Percentiles rank a stretch among this genome's conserved stretches.
Conservation (phyloP, 2,329 filamentous ascomycete genomes). For the Aspergillus sp. region DNA sequence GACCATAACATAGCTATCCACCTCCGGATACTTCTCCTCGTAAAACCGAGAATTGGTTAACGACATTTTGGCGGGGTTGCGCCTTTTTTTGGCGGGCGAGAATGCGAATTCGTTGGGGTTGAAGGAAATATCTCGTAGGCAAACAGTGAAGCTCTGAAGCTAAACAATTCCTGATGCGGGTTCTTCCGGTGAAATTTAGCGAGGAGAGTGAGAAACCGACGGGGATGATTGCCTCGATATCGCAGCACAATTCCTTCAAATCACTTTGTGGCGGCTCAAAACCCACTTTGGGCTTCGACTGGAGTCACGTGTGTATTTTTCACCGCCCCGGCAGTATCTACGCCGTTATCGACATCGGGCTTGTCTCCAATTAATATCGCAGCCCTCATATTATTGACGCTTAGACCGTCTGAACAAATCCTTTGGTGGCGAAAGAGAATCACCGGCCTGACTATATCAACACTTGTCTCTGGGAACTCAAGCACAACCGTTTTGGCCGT, state of each 20-base stretch:
- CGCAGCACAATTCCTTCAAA: slow-evolving; percentile 31
- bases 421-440: background rate
- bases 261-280: slow-evolving; percentile 42
- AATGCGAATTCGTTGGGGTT: slow-evolving; percentile 6
- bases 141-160: slow-evolving; percentile 4
- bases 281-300: slow-evolving; percentile 32
- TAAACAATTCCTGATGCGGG: background rate
- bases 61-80: slow-evolving; percentile 71
- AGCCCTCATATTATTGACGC: background rate
- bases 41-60: slow-evolving; percentile 97
- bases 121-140: background rate
- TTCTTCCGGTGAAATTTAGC: background rate
- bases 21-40: slow-evolving; percentile 96
- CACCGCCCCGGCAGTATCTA: slow-evolving; percentile 18
- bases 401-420: background rate
- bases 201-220: background rate
- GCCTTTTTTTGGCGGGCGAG: slow-evolving; percentile 23
- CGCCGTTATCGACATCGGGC: background rate
- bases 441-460: background rate
- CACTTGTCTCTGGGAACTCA: background rate
- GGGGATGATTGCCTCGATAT: slow-evolving; percentile 21
- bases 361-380: background rate
- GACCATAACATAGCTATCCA: slow-evolving; percentile 99
- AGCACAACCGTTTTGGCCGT: background rate
- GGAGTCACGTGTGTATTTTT: slow-evolving; percentile 13